These are phyloP conservation scores for Lactarius sp. DNA, from an alignment of 768 basidiomycete genomes.

Conservation along the genomic window DNA sequence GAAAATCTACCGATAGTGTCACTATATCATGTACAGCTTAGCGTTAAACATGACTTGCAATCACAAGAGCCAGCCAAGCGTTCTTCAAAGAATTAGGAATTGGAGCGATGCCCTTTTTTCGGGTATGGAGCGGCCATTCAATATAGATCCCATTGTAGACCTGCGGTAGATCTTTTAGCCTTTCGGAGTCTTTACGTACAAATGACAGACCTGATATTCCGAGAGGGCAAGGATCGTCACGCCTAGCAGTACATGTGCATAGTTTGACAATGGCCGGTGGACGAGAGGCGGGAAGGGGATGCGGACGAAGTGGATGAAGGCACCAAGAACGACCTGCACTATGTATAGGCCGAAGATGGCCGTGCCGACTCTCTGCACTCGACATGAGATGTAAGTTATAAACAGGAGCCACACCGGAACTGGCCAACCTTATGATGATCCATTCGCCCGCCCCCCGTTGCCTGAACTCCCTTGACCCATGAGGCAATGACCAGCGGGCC, in stretches of 20 bases:
- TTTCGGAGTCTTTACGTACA: neutral
- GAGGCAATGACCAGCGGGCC: constrained; percentile 30
- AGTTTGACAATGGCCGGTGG: constrained; percentile 29
- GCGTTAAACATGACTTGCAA: constrained; percentile 20
- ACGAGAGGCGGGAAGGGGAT: constrained; percentile 23
- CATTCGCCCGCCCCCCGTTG: neutral
- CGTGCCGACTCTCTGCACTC: constrained; percentile 27
- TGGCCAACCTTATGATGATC: constrained; percentile 27
- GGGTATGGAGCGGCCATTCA: neutral
- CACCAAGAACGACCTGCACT: constrained; percentile 20
- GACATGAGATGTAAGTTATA: neutral
- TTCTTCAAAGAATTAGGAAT: constrained; percentile 17
- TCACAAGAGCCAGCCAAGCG: constrained; percentile 25
- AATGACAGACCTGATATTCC: constrained; percentile 21
- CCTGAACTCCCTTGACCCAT: constrained; percentile 21
- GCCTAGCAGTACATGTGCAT: constrained; percentile 29
- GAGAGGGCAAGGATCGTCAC: constrained; percentile 29
- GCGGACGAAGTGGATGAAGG: constrained; percentile 26
- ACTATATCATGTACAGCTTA: neutral
- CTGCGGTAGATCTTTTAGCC: neutral
- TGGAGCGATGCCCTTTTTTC: neutral
- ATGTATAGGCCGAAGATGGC: constrained; percentile 29
- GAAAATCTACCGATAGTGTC: neutral
- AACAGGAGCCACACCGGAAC: neutral
- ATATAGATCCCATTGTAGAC: constrained; percentile 10